Evolutionary conservation across 306 rosid genomes (phyloP).

Genomic region (Quercus mongolica): DNA sequence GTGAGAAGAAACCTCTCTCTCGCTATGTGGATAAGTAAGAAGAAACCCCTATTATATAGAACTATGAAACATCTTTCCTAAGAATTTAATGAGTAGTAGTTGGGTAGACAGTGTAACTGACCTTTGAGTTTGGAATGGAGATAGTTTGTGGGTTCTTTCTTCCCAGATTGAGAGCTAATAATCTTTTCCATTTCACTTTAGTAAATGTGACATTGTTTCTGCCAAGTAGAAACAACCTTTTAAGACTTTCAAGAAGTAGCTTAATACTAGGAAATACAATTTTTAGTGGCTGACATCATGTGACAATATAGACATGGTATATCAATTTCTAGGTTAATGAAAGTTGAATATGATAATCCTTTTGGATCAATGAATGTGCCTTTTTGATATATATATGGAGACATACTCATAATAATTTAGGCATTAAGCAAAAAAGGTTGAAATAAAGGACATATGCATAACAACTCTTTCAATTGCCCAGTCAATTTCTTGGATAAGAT

Average conservation of each 20-base stretch:
- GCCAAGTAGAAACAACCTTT: background rate
- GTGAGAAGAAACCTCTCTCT: background rate
- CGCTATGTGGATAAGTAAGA: no score
- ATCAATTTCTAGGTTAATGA: no score
- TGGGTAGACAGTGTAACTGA: background rate
- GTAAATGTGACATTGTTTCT: background rate
- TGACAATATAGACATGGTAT: no score
- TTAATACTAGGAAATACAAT: background rate
- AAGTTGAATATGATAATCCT: no score
- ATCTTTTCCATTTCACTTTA: background rate
- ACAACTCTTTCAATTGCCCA: background rate
- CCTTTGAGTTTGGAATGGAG: background rate
- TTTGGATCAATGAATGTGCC: no score
- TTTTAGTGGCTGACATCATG: no score
- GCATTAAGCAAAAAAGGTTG: background rate
- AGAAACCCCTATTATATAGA: background rate
- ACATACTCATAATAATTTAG: no score
- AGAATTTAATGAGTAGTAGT: background rate
- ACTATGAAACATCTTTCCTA: background rate
- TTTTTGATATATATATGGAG: no score
- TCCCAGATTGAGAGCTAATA: background rate
- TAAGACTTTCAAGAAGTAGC: background rate
- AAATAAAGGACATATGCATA: background rate
- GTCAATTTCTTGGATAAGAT: slow-evolving; percentile 4
- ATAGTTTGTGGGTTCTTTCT: background rate